Conservation (phyloP, 1,284 basidiomycete genomes). For the Xerocomus minutiporus region DNA sequence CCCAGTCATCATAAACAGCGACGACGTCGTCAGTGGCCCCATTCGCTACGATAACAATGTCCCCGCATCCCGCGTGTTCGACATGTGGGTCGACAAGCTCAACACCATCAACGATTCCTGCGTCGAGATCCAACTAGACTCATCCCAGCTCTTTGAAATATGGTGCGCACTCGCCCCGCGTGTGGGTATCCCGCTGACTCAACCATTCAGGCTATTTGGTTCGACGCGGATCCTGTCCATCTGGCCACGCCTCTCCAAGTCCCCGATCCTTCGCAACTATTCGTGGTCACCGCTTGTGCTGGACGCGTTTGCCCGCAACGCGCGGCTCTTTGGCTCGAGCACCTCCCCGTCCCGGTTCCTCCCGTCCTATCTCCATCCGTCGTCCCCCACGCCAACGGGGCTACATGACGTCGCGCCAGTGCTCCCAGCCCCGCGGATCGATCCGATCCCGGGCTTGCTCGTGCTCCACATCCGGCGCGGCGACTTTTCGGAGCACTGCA, state of each 20-base stretch:
- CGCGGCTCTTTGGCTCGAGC: conserved; percentile 29
- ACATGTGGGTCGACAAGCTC: conserved; percentile 39
- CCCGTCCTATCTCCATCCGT: conserved; percentile 21
- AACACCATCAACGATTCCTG: conserved; percentile 39
- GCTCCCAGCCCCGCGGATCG: conserved; percentile 16
- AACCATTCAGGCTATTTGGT: conserved; percentile 39
- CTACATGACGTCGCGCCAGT: conserved; percentile 29
- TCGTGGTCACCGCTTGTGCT: conserved; percentile 46
- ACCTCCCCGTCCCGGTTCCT: conserved; percentile 19
- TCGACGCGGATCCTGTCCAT: conserved; percentile 39
- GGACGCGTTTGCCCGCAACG: conserved; percentile 35
- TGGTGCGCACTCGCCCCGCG: conserved; percentile 32
- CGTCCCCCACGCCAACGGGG: conserved; percentile 3
- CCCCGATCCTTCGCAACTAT: conserved; percentile 44
- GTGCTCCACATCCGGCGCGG: conserved; percentile 38
- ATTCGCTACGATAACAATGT: conserved; percentile 22
- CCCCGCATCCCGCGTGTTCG: conserved; percentile 32
- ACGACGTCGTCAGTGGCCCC: conserved; percentile 21
- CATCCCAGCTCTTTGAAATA: conserved; percentile 41
- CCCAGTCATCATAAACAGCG: conserved; percentile 30
- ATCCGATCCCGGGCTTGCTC: conserved; percentile 31
- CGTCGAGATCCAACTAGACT: conserved; percentile 36
- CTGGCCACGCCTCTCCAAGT: conserved; percentile 40
- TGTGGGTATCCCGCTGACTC: neutral
- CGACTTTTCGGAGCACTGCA: conserved; percentile 34